Conservation (phyloP, 2,329 filamentous ascomycete species). For the Fusarium subglutinans region DNA sequence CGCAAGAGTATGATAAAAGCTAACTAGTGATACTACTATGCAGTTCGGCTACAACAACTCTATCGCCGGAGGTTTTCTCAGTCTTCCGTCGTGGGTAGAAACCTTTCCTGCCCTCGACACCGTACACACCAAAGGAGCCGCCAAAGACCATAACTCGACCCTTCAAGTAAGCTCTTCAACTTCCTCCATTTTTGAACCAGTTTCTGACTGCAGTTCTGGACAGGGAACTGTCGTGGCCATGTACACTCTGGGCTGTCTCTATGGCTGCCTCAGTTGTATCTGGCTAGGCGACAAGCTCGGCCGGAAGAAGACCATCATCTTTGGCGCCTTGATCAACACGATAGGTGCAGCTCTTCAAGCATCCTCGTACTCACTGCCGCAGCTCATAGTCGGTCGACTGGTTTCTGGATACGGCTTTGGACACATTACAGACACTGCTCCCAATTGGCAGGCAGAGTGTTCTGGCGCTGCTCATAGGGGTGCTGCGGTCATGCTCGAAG, state of each 20-base stretch:
- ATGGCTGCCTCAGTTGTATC: background rate
- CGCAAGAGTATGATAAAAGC: background rate
- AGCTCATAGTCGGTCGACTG: background rate
- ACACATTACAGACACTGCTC: background rate
- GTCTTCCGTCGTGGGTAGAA: background rate
- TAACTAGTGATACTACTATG: fast-evolving
- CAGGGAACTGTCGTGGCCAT: background rate
- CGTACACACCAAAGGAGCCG: background rate
- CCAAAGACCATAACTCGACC: background rate
- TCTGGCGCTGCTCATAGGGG: background rate
- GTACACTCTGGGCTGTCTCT: slow-evolving; percentile 1
- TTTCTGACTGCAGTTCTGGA: fast-evolving
- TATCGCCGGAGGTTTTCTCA: background rate
- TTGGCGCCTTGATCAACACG: background rate
- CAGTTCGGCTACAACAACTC: background rate
- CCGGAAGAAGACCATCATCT: background rate
- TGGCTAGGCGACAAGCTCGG: slow-evolving; percentile 5
- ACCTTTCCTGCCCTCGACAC: slow-evolving; percentile 1
- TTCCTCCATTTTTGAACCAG: fast-evolving
- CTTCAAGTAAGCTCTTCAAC: background rate
- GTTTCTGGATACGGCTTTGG: background rate
- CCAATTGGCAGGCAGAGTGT: slow-evolving; percentile 1
- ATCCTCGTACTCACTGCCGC: background rate
- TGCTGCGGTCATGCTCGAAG: slow-evolving; percentile 1
- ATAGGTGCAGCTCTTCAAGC: background rate